Base-by-base conservation (phyloP, 2,329 filamentous ascomycete species). In the Erysiphe pulchra region DNA sequence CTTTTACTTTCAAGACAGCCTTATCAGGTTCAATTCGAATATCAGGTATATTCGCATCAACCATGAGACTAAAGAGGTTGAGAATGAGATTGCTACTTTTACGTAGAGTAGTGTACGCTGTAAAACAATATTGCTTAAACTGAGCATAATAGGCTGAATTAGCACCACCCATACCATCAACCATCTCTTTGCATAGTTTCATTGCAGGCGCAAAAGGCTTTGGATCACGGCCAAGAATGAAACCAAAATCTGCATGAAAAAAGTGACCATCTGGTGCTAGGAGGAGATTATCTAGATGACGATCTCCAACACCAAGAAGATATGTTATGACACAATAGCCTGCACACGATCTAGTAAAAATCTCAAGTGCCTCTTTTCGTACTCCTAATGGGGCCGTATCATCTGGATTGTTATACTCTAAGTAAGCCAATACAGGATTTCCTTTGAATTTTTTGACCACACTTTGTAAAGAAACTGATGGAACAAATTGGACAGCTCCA, bases 301-400 rank as follows among this genome's bases (percentile, higher is more conserved):
- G 77, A 59, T 98, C 90, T 17, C 90, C 90, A 2, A 98, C 90
- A 31, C 90, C 92, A 12, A 98, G 73, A 14, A 98, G 81, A 60
- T 98, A 98, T 0, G 92, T 98, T 53, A 98, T 94, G 13, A 98
- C 90, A 60, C 90, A 95, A 63, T 98, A 98, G 32, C 90, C 90
- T 0, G 90, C 90, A 57, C 90, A 94, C 0, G 85, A 93, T 58
- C 86, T 87, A 57, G 95, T 77, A 58, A 93, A 98, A 0, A 80
- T 94, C 53, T 98, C 90, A 63, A 98, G 78, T 0, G 83, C 79
- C 57, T 94, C 87, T 58, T 87, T 86, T 28, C 86, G 80, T 28
- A 98, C 77, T 0, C 87, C 85, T 0, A 92, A 69, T 0, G 85
- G 80, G 4, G 82, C 81, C 12, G 68, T 68, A 17, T 81, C 73